phyloP scores from a whole-genome alignment of 257 asterid species.

The Henckelia pumila region DNA sequence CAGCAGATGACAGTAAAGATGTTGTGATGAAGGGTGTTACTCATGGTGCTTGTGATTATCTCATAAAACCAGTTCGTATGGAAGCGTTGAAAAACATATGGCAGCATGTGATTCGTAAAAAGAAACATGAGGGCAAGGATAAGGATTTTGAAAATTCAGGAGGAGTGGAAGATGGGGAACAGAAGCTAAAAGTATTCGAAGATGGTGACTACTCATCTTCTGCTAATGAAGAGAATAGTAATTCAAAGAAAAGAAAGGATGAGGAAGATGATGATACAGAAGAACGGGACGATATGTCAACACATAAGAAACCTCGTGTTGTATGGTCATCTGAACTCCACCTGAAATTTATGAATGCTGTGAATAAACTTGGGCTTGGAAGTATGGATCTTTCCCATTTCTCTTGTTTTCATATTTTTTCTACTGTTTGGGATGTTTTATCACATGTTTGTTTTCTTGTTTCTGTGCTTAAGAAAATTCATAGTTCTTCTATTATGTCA shows the following conservation, averaged over 20 bases:
- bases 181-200: conserved; percentile 33
- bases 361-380: conserved; percentile 51
- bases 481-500: neutral
- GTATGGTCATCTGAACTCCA: conserved; percentile 68
- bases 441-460: neutral
- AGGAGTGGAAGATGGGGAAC: conserved; percentile 43
- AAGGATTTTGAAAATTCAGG: conserved; percentile 34
- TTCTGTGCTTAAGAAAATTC: neutral
- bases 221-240: conserved; percentile 38
- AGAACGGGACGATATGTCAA: conserved; percentile 39
- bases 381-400: conserved; percentile 30
- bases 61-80: conserved; percentile 50
- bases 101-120: conserved; percentile 62
- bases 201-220: conserved; percentile 45
- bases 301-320: conserved; percentile 50
- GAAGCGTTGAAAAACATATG: conserved; percentile 58
- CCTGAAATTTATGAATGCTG: conserved; percentile 53
- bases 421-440: neutral
- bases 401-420: neutral
- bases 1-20: conserved; percentile 41
- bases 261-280: conserved; percentile 41
- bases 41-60: conserved; percentile 57
- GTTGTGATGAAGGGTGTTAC: conserved; percentile 54
- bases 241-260: conserved; percentile 30
- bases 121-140: conserved; percentile 36